These are phyloP conservation scores for Chlamydomonas sphaeroides DNA, from an alignment of 139 green algal genomes.

Conservation along the genomic window DNA sequence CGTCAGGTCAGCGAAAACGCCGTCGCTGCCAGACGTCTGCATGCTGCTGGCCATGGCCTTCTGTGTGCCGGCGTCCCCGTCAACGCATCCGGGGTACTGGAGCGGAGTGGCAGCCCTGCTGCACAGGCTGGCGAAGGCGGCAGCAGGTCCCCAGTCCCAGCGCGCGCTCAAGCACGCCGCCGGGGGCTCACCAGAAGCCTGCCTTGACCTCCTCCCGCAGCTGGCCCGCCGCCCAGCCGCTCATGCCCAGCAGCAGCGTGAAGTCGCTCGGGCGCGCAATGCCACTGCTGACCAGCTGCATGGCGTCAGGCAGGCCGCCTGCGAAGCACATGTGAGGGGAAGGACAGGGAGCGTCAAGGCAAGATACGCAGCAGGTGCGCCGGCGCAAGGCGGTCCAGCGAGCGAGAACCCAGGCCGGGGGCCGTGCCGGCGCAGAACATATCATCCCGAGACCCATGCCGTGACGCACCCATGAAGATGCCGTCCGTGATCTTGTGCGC, in stretches of 20 bases:
- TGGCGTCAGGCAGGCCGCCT: slow-evolving; percentile 56
- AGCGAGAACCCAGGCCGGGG: too few species aligned
- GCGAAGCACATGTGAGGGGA: not conserved
- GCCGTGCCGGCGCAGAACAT: too few species aligned
- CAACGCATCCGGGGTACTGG: too few species aligned
- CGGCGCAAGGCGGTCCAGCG: not conserved
- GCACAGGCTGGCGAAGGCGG: too few species aligned
- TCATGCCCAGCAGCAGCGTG: slow-evolving; percentile 52
- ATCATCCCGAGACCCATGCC: too few species aligned
- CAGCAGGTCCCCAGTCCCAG: not conserved
- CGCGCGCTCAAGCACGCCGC: not conserved
- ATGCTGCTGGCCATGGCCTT: too few species aligned
- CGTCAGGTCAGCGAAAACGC: too few species aligned
- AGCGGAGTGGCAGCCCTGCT: too few species aligned
- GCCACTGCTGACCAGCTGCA: slow-evolving; percentile 46
- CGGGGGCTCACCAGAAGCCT: slow-evolving; percentile 39
- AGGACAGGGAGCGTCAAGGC: not conserved
- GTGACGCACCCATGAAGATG: not conserved
- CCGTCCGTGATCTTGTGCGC: slow-evolving; percentile 34
- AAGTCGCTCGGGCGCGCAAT: slow-evolving; percentile 52
- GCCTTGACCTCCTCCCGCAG: slow-evolving; percentile 43
- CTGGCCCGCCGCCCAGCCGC: slow-evolving; percentile 51
- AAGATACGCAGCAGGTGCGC: not conserved
- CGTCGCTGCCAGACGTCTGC: too few species aligned
- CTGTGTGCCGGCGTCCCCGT: too few species aligned